A percentile compares a stretch with the other conserved stretches of the same genome.
Conservation (phyloP, 2,329 filamentous ascomycete genomes). For the Penicillium sp. region DNA sequence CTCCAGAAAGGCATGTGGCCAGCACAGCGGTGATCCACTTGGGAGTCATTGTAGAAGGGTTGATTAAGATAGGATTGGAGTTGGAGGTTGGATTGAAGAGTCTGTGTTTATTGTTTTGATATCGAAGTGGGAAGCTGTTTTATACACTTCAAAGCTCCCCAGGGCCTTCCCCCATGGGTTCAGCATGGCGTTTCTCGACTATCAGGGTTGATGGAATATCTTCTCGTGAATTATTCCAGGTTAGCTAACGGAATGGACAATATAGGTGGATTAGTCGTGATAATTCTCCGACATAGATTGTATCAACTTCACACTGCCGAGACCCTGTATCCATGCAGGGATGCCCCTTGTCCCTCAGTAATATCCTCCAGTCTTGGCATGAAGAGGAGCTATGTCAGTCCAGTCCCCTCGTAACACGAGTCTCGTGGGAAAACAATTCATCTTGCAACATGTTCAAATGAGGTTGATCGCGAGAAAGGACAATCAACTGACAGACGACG, state of each 20-base stretch:
- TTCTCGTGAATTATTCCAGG: neutral
- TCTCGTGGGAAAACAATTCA: neutral
- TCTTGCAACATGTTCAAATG: neutral
- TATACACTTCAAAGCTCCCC: slow-evolving; percentile 6
- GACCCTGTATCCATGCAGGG: neutral
- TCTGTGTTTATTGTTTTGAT: neutral
- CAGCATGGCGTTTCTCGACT: neutral
- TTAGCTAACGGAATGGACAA: neutral
- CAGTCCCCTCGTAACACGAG: neutral
- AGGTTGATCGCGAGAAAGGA: neutral
- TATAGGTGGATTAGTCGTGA: slow-evolving; percentile 2
- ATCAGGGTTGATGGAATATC: slow-evolving; percentile 4
- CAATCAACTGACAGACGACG: neutral
- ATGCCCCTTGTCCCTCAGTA: neutral
- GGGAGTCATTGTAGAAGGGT: slow-evolving; percentile 22
- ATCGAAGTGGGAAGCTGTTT: neutral
- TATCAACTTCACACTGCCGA: slow-evolving; percentile 9
- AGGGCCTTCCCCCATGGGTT: neutral
- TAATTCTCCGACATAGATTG: slow-evolving; percentile 15
- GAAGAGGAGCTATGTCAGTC: neutral
- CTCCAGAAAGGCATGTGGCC: slow-evolving; percentile 25
- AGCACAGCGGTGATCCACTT: slow-evolving; percentile 27
- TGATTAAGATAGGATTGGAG: neutral
- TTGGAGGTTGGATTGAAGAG: slow-evolving; percentile 4
- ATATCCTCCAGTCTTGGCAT: slow-evolving; percentile 11